Evolutionary conservation across 1,284 basidiomycete genomes (phyloP).

Genomic region (Ceratobasidium sp.): DNA sequence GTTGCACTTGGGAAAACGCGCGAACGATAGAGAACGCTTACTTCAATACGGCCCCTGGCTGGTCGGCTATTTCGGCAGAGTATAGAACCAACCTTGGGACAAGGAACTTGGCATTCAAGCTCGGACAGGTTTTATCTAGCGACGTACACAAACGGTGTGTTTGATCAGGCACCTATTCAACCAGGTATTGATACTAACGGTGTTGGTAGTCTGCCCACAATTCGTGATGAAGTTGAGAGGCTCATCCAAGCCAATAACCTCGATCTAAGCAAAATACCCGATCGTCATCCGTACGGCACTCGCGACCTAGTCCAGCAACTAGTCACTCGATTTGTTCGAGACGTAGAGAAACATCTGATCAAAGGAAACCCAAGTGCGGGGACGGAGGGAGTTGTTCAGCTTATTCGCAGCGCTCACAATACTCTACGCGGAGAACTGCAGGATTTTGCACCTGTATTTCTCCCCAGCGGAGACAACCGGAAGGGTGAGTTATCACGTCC

Average conservation of each 20-base stretch:
- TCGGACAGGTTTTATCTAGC: slow-evolving; percentile 63
- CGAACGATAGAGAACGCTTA: slow-evolving; percentile 59
- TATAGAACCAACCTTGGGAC: slow-evolving; percentile 64
- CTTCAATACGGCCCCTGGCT: slow-evolving; percentile 63
- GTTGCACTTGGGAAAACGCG: slow-evolving; percentile 55
- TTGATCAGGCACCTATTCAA: too few relatives aligned
- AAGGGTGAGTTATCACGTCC: background rate
- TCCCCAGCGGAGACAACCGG: background rate
- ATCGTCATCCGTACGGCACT: background rate
- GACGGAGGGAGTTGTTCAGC: background rate
- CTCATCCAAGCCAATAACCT: background rate
- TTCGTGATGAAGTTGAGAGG: background rate
- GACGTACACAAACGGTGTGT: slow-evolving; percentile 65
- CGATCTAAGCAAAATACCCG: background rate
- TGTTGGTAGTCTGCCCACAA: background rate
- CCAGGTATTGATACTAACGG: background rate
- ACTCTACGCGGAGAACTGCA: background rate
- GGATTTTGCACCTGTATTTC: background rate
- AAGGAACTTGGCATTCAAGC: slow-evolving; percentile 62
- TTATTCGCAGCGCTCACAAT: background rate
- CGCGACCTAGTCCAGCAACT: slow-evolving; percentile 1
- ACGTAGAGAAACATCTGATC: slow-evolving; percentile 5
- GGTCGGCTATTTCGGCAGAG: slow-evolving; percentile 58
- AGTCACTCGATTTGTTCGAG: background rate
- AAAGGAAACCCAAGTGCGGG: background rate